Evolutionary conservation across 495 filamentous ascomycete genomes (phyloP).

Genomic region (Podospora pseudoanserina): DNA sequence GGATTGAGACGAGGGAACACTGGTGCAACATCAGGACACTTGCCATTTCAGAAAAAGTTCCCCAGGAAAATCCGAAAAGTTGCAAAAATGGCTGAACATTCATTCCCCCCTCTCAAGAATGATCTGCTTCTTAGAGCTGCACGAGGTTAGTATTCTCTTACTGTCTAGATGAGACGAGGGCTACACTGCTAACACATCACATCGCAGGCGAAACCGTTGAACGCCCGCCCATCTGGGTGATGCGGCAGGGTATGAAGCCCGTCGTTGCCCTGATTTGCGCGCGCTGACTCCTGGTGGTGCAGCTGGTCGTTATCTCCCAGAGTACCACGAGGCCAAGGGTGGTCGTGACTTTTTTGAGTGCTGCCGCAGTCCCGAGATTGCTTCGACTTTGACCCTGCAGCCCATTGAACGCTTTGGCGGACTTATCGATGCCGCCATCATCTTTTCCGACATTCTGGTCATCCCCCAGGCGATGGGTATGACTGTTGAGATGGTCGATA

Average conservation of each 20-base stretch:
- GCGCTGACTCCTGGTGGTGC: conserved; percentile 22
- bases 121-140: conserved; percentile 86
- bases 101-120: conserved; percentile 81
- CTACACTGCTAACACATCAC: conserved; percentile 13
- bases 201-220: conserved; percentile 82
- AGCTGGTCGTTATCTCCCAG: conserved; percentile 96
- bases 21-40: conserved; percentile 5
- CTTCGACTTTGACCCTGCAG: conserved; percentile 87
- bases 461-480: conserved; percentile 98
- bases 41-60: neutral
- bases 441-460: conserved; percentile 97
- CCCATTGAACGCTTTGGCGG: conserved; percentile 87
- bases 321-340: conserved; percentile 94
- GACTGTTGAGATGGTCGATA: conserved; percentile 93
- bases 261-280: neutral
- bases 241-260: conserved; percentile 78
- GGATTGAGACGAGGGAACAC: neutral
- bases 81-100: conserved; percentile 26
- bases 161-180: conserved; percentile 2
- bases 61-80: neutral
- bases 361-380: conserved; percentile 88
- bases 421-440: conserved; percentile 94
- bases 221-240: conserved; percentile 93
- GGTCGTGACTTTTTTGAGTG: conserved; percentile 91
- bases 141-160: conserved; percentile 56